A percentile compares a stretch with the other conserved stretches of the same genome.
Evolutionary conservation across 129 eudicot species (phyloP).

Genomic region (sunflower (Helianthus annuus)): DNA sequence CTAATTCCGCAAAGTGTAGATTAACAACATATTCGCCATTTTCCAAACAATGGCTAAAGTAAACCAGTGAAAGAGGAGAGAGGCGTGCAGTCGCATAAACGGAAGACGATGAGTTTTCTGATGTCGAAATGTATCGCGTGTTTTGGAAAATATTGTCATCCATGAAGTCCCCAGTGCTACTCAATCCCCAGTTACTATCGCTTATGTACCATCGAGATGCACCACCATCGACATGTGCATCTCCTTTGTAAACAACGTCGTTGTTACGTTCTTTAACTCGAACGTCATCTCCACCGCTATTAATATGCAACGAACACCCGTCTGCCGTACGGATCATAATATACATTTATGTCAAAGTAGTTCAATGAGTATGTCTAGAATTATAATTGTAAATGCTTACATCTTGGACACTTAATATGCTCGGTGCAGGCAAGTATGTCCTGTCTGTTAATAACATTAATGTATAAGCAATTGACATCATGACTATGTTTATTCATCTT

Average conservation of each 20-base stretch:
- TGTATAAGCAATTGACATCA: background rate
- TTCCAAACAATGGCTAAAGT: conserved; percentile 32
- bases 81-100: conserved; percentile 31
- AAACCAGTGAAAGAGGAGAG: conserved; percentile 32
- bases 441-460: conserved; percentile 44
- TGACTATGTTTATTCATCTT: no score
- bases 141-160: conserved; percentile 28
- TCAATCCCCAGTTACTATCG: conserved; percentile 25
- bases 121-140: conserved; percentile 22
- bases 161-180: conserved; percentile 37
- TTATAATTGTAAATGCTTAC: conserved; percentile 46
- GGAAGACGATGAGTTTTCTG: conserved; percentile 13
- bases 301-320: conserved; percentile 30
- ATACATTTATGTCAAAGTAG: no score
- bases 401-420: conserved; percentile 64
- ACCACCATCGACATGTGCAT: conserved; percentile 29
- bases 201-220: conserved; percentile 24
- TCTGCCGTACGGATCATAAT: conserved; percentile 29
- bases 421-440: conserved; percentile 58
- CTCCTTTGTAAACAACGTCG: conserved; percentile 30
- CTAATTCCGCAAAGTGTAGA: conserved; percentile 36
- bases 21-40: conserved; percentile 26
- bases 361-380: no score
- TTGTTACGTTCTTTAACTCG: conserved; percentile 5
- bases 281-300: conserved; percentile 30